Percentiles rank a stretch among this genome's conserved stretches.
phyloP scores from a whole-genome alignment of 2,329 filamentous ascomycete genomes.

The Talaromyces sp. region DNA sequence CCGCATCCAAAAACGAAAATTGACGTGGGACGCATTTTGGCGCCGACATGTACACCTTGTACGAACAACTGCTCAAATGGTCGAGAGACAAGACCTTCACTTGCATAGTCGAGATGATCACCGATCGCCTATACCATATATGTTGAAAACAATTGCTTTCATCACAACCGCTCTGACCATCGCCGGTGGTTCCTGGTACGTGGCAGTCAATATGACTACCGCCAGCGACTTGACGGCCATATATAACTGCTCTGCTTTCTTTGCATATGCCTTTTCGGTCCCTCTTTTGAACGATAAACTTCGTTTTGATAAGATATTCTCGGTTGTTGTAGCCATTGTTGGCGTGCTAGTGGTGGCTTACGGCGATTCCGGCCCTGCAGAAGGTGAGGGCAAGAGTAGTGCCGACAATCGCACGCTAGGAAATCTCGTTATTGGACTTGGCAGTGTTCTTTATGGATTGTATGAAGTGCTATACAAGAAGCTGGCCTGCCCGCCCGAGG shows the following conservation, averaged over 20 bases:
- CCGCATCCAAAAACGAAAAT: constrained; percentile 69
- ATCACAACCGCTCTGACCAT: constrained; percentile 83
- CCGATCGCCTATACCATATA: constrained; percentile 60
- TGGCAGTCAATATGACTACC: constrained; percentile 89
- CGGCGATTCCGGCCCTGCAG: constrained; percentile 58
- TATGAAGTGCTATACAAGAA: constrained; percentile 98
- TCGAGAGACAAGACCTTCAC: constrained; percentile 70
- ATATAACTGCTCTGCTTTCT: constrained; percentile 98
- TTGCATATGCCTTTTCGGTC: constrained; percentile 95
- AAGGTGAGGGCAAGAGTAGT: constrained; percentile 32
- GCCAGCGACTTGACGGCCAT: constrained; percentile 93
- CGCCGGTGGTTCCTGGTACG: constrained; percentile 90
- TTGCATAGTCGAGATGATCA: constrained; percentile 40
- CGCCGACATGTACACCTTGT: constrained; percentile 61
- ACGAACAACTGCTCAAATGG: constrained; percentile 72
- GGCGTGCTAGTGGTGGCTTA: constrained; percentile 96
- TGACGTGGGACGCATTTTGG: constrained; percentile 84
- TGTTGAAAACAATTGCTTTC: constrained; percentile 71
- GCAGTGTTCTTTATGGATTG: constrained; percentile 87
- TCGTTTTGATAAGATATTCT: constrained; percentile 75
- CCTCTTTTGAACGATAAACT: constrained; percentile 81
- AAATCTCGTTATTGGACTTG: constrained; percentile 86
- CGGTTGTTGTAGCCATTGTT: constrained; percentile 78
- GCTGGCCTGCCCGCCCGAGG: constrained; percentile 86
- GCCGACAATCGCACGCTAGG: constrained; percentile 68